Evolutionary conservation across 805 yeast species (phyloP).

Genomic region (Lachancea nothofagi): DNA sequence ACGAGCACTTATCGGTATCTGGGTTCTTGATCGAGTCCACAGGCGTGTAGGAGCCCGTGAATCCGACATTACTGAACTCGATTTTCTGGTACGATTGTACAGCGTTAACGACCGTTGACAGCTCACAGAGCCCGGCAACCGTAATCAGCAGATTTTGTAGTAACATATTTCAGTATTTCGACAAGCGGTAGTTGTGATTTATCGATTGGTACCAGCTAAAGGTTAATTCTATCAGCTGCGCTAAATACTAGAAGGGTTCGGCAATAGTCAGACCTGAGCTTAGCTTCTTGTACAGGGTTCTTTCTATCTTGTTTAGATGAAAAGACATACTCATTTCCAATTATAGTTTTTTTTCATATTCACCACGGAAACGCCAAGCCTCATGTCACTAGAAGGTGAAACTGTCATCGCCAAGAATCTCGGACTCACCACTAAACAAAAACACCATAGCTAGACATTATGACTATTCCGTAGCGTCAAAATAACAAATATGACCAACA

Average conservation of each 20-base stretch:
- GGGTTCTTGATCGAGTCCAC: slow-evolving; percentile 26
- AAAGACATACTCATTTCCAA: neutral
- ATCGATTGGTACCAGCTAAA: too few species aligned
- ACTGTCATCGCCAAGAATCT: neutral
- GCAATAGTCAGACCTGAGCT: too few species aligned
- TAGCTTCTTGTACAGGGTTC: too few species aligned
- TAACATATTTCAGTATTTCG: slow-evolving; percentile 1
- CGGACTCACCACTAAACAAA: too few species aligned
- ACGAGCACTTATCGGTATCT: slow-evolving; percentile 23
- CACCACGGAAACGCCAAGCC: neutral
- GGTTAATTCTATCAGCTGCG: too few species aligned
- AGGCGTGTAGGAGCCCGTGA: slow-evolving; percentile 28
- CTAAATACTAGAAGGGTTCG: too few species aligned
- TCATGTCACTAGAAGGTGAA: neutral
- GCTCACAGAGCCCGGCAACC: slow-evolving; percentile 3
- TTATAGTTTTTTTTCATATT: too few species aligned
- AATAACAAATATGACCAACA: neutral
- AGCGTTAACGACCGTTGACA: slow-evolving; percentile 3
- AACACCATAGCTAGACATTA: too few species aligned
- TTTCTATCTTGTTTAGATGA: neutral
- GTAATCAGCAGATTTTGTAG: slow-evolving; percentile 1
- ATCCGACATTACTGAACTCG: slow-evolving; percentile 31
- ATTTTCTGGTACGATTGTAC: slow-evolving; percentile 19
- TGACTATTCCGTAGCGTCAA: slow-evolving; percentile 1
- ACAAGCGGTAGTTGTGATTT: too few species aligned